Evolutionary conservation across 495 filamentous ascomycete species (phyloP).

Genomic region (Hyaloscypha variabilis): DNA sequence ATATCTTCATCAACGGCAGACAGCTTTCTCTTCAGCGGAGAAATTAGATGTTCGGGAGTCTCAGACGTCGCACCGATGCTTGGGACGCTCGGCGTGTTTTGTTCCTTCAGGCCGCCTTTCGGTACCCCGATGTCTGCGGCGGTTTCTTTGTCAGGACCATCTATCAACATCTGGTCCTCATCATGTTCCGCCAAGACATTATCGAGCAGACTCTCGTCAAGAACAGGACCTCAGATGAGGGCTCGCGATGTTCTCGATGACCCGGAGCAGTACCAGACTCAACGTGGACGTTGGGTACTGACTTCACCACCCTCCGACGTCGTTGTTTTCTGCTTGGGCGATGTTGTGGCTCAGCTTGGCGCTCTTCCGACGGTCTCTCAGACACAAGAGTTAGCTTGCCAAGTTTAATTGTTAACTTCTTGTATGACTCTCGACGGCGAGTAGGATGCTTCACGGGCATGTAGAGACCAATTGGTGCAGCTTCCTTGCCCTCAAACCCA

Average conservation of each 20-base stretch:
- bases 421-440: neutral
- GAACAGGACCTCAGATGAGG: neutral
- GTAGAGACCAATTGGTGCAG: constrained; percentile 10
- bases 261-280: neutral
- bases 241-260: neutral
- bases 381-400: constrained; percentile 20
- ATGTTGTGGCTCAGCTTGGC: neutral
- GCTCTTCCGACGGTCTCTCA: constrained; percentile 1
- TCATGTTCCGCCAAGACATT: neutral
- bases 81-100: neutral
- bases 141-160: neutral
- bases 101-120: neutral
- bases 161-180: neutral
- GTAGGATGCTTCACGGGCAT: constrained; percentile 12
- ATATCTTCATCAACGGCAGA: neutral
- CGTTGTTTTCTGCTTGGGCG: neutral
- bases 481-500: constrained; percentile 31
- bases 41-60: neutral
- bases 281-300: neutral
- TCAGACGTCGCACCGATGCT: neutral
- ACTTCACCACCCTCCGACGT: neutral
- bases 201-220: neutral
- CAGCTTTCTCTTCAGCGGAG: neutral
- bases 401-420: constrained; percentile 3
- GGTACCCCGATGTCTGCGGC: neutral